Base-by-base conservation (phyloP, 1,139 yeast species). In the Cylindricascospora bacillispora region DNA sequence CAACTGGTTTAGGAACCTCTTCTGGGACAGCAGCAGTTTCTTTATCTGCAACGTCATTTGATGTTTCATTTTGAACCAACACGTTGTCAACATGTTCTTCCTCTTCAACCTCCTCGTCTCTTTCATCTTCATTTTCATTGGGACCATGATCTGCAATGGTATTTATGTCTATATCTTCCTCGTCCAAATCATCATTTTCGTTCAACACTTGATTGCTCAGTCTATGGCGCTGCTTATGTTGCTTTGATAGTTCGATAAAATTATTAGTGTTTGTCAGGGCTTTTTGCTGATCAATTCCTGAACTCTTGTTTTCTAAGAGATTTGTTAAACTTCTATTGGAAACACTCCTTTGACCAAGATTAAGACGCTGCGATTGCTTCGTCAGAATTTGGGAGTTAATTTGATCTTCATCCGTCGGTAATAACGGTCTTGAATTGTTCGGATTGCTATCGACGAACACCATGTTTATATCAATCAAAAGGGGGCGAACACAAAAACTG, bases 211-310 rank as follows among this genome's bases (percentile, higher is more conserved):
- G 21, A 7, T 18, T 10, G 7, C 9, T 7, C 10, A 18, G 21
- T 10, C 21, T 18, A 7, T 7, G 9, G 10, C 25, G 10, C 12
- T 24, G 16, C 17, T 24, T 14, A 25, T 31, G 27, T 30, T 29
- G 20, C 26, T 17, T 10, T 34, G 28, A 16, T 41, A 38, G 37
- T 17, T 42, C 40, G 22, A 47, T 45, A 28, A 47, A 47, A 30
- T 47, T 44, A 28, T 37, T 29, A 3, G 48, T 43, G 28, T 47
- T 44, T 2, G 53, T 47, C 15, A 47, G 29, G 3, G 53, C 53
- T 25, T 41, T 43, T 24, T 38, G 46, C 27, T 35, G 28, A 13
- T 35, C 30, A 18, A 16, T 16, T 21, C 26, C 24, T n/a, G n/a
- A n/a, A 14, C 16, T 22, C 23, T 29, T 31, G 13, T 32, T 29